Base-by-base conservation (phyloP, 2,329 filamentous ascomycete species). In the Neonectria ditissima region DNA sequence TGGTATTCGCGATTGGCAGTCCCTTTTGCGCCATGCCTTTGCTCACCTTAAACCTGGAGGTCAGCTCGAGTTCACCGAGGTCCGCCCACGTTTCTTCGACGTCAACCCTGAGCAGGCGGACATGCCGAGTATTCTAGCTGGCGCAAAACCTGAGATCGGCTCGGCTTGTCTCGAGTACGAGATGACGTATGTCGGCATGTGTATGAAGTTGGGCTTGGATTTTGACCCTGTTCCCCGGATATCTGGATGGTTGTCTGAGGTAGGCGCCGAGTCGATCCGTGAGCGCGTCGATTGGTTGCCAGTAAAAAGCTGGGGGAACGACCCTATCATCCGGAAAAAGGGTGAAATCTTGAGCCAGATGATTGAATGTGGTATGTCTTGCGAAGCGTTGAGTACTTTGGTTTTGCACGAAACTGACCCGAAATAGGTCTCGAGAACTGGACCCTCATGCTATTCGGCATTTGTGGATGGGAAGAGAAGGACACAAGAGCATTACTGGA, bases 41-140 rank as follows among this genome's bases (percentile, higher is more conserved):
- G 66, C 69, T 13, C 80, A 81, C 60, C 76, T 83, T 18, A 80
- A 79, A 37, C 80, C 80, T 0, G 82, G 81, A 14, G 82, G 82
- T 1, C 75, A 79, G n/a, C 71, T 83, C 43, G 81, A 83, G 72
- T 79, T 83, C 68, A 77, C 78, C 13, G 80, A 83, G 62, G 69
- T 82, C 9, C 74, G 79, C 2, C 77, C 81, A 3, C 74, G 75
- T 20, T 78, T 82, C 53, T 80, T 78, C 58, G 79, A 80, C 60
- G 79, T 79, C 11, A 77, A 81, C 24, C 47, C 62, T 0, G 72
- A 71, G 13, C 54, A 71, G 13, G 67, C 73, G 13, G 65, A 69
- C 43, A 11, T 70, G 13, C 50, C 63, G 5, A 47, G 59, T 20
- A 24, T 62, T 2, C 39, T 54, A 4, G 54, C 54, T 4, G 69